These are phyloP conservation scores for Serendipita sp. DNA, from an alignment of 768 basidiomycete species.

Conservation along the genomic window DNA sequence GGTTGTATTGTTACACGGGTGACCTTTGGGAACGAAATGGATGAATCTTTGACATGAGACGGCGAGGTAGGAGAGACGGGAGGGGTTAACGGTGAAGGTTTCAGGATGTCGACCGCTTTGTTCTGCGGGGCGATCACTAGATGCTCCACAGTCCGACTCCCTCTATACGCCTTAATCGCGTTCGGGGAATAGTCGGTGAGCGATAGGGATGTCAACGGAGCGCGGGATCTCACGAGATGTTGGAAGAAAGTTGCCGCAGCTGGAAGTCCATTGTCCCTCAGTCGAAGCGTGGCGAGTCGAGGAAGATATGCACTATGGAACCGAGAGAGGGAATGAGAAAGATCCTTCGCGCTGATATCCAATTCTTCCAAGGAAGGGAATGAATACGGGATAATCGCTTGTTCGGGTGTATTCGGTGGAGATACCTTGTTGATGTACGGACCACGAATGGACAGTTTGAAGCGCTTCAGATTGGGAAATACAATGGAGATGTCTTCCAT, in stretches of 20 bases:
- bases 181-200: background rate
- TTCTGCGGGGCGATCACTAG: background rate
- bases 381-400: background rate
- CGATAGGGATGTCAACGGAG: background rate
- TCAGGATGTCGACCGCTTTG: background rate
- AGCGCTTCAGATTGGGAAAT: background rate
- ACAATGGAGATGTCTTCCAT: constrained; percentile 6
- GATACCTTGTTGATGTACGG: background rate
- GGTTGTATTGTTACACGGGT: background rate
- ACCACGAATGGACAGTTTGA: background rate
- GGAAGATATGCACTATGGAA: background rate
- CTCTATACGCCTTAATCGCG: background rate
- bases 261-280: background rate
- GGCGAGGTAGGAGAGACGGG: no score
- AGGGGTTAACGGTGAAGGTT: background rate
- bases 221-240: background rate
- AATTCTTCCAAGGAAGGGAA: background rate
- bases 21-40: background rate
- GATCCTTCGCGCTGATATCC: constrained; percentile 5
- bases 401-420: background rate
- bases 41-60: no score
- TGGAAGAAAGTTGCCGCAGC: background rate
- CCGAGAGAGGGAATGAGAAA: background rate
- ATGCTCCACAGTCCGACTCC: background rate
- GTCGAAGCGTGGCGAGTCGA: background rate